Evolutionary conservation across 441 rosid species (phyloP).

Genomic region (Metrosideros polymorpha): DNA sequence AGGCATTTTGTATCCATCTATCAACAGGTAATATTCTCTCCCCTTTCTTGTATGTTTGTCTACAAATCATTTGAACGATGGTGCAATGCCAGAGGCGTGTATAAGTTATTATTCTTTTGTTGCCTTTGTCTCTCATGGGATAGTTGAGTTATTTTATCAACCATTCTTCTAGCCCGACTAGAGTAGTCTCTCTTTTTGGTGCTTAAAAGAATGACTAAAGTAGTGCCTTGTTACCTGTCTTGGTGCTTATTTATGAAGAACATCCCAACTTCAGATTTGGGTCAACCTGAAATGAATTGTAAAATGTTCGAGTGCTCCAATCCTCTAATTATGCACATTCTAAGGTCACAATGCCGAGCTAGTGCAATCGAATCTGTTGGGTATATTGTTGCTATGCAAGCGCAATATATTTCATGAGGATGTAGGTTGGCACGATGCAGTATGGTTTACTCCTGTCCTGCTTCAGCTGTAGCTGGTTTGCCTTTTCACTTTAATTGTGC

Average conservation of each 20-base stretch:
- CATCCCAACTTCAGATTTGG: background rate
- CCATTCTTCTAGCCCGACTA: background rate
- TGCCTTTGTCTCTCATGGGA: background rate
- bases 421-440: background rate
- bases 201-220: background rate
- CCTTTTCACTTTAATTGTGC: background rate
- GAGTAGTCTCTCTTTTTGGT: background rate
- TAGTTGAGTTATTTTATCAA: background rate
- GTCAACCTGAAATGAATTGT: background rate
- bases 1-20: constrained; percentile 83
- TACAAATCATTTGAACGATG: background rate
- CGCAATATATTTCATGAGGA: background rate
- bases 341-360: background rate
- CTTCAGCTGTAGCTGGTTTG: background rate
- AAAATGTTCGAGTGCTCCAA: background rate
- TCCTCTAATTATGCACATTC: background rate
- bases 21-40: constrained; percentile 42
- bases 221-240: background rate
- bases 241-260: background rate
- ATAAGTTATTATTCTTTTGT: background rate
- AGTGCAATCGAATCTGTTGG: background rate
- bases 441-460: background rate
- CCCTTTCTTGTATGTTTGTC: background rate
- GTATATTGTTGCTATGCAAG: background rate
- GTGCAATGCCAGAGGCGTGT: background rate